A percentile compares a stretch with the other conserved stretches of the same genome.
phyloP scores from a whole-genome alignment of 306 rosid species.

The Styphnolobium japonicum region DNA sequence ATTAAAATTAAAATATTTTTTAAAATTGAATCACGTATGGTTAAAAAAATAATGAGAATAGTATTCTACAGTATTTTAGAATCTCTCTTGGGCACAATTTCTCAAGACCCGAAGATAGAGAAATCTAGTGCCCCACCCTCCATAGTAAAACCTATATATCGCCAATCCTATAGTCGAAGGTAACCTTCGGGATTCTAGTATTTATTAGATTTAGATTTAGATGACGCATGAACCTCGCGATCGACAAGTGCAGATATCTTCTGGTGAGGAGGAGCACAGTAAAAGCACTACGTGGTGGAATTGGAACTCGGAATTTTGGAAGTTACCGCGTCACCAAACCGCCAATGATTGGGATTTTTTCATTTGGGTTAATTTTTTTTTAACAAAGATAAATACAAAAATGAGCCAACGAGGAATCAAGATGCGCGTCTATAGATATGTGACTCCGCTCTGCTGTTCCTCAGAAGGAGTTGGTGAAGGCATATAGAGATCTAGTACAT shows the following conservation, averaged over 20 bases:
- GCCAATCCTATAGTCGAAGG: not conserved
- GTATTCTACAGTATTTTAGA: no score
- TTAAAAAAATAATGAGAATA: no score
- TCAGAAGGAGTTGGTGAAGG: not conserved
- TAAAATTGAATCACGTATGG: no score
- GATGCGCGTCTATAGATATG: not conserved
- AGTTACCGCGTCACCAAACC: not conserved
- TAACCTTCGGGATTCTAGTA: not conserved
- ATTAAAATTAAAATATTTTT: no score
- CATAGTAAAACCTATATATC: not conserved
- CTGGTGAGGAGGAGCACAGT: not conserved
- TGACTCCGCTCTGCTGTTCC: not conserved
- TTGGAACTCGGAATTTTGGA: not conserved
- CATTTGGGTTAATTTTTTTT: not conserved
- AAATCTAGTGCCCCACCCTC: not conserved
- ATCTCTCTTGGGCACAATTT: no score
- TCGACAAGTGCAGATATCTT: not conserved
- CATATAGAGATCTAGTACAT: no score
- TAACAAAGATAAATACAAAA: not conserved
- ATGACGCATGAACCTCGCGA: not conserved
- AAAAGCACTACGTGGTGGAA: not conserved
- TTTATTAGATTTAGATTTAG: no score
- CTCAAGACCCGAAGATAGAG: not conserved
- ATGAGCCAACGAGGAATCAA: not conserved
- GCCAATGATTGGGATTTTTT: slow-evolving; percentile 19